phyloP scores from a whole-genome alignment of 768 basidiomycete genomes.

The Hemileccinum impolitum region DNA sequence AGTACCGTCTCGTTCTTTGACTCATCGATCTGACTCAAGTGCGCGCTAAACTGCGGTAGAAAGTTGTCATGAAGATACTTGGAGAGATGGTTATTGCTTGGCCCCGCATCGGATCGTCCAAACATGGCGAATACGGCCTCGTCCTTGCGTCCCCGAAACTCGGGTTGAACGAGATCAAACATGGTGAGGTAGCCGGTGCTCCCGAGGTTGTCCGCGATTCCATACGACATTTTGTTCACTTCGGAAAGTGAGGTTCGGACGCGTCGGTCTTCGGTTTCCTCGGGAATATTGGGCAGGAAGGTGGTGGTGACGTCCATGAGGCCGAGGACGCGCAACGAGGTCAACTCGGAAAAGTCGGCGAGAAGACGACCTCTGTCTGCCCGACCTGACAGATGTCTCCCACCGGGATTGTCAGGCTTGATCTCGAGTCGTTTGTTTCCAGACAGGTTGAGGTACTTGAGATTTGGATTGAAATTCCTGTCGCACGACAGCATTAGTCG shows the following conservation, averaged over 20 bases:
- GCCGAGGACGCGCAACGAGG: conserved; percentile 84
- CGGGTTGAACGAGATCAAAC: conserved; percentile 88
- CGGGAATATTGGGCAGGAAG: conserved; percentile 62
- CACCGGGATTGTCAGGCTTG: conserved; percentile 58
- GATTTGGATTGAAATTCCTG: conserved; percentile 95
- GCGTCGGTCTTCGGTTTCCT: conserved; percentile 84
- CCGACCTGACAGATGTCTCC: conserved; percentile 28
- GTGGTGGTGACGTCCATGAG: conserved; percentile 91
- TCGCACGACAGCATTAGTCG: not conserved
- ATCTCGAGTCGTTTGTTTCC: conserved; percentile 97
- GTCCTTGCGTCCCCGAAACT: conserved; percentile 71
- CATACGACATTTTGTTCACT: conserved; percentile 91
- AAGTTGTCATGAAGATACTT: conserved; percentile 87
- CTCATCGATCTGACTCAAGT: conserved; percentile 47
- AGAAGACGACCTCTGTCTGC: conserved; percentile 38
- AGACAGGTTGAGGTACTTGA: conserved; percentile 93
- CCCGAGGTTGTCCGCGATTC: conserved; percentile 92
- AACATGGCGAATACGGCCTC: conserved; percentile 97
- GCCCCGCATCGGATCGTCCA: conserved; percentile 61
- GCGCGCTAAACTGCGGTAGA: conserved; percentile 53
- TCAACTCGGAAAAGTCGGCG: conserved; percentile 85
- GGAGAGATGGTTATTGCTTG: conserved; percentile 64
- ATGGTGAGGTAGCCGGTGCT: conserved; percentile 75
- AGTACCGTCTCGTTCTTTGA: conserved; percentile 48
- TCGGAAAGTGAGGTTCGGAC: conserved; percentile 88